Conservation (phyloP, 2,329 filamentous ascomycete species). For the Talaromyces sp. region DNA sequence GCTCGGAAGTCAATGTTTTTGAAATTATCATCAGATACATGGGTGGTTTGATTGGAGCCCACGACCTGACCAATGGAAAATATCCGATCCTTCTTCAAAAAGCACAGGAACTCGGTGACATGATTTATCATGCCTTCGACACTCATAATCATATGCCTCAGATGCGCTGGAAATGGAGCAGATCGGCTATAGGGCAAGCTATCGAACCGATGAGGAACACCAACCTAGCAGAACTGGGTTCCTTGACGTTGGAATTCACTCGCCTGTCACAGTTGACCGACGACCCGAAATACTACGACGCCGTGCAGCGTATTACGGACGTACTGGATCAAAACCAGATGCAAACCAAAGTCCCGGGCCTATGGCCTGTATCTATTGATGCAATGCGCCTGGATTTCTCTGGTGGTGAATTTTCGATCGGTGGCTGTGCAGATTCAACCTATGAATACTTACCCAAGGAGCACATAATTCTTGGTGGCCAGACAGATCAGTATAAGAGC, state of each 20-base stretch:
- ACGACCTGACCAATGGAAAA: slow-evolving; percentile 76
- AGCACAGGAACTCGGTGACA: slow-evolving; percentile 77
- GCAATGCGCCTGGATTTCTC: slow-evolving; percentile 39
- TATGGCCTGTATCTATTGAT: slow-evolving; percentile 79
- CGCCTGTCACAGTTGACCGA: slow-evolving; percentile 81
- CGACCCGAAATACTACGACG: slow-evolving; percentile 84
- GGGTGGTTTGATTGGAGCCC: slow-evolving; percentile 81
- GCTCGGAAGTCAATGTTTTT: slow-evolving; percentile 77
- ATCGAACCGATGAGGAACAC: slow-evolving; percentile 59
- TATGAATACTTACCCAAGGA: slow-evolving; percentile 57
- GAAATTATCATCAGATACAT: slow-evolving; percentile 92
- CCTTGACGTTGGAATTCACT: slow-evolving; percentile 87
- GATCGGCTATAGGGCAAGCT: slow-evolving; percentile 32
- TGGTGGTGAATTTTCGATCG: slow-evolving; percentile 44
- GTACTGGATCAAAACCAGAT: slow-evolving; percentile 75
- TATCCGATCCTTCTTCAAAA: slow-evolving; percentile 75
- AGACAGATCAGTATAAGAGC: slow-evolving; percentile 43
- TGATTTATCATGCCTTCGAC: slow-evolving; percentile 82
- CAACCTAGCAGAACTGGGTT: slow-evolving; percentile 74
- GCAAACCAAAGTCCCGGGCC: slow-evolving; percentile 69
- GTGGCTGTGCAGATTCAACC: slow-evolving; percentile 51
- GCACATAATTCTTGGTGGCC: slow-evolving; percentile 48
- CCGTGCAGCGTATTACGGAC: slow-evolving; percentile 80
- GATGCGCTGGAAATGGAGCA: slow-evolving; percentile 15
- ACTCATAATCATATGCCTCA: slow-evolving; percentile 90